Conservation (phyloP, 306 rosid species). For the Styphnolobium japonicum region DNA sequence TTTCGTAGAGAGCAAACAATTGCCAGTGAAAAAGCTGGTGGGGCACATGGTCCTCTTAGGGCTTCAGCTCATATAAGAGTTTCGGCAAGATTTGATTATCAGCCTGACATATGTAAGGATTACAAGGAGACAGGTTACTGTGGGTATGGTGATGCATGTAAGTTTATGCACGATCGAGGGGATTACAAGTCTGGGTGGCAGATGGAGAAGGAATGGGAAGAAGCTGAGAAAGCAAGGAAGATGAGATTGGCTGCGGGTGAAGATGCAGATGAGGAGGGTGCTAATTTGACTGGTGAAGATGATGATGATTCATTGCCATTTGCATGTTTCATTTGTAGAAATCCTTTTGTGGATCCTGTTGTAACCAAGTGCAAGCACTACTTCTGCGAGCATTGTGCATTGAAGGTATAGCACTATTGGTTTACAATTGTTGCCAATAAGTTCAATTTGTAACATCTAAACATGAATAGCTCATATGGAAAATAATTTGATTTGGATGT, state of each 20-base stretch:
- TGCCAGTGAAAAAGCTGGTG: constrained; percentile 85
- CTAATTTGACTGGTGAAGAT: constrained; percentile 43
- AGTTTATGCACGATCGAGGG: constrained; percentile 96
- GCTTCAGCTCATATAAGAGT: constrained; percentile 91
- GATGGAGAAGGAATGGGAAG: constrained; percentile 92
- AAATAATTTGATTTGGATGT: not conserved
- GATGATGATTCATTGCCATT: constrained; percentile 64
- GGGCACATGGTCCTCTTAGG: constrained; percentile 86
- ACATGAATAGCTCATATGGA: not conserved
- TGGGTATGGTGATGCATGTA: constrained; percentile 82
- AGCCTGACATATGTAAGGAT: constrained; percentile 89
- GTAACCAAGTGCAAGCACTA: constrained; percentile 79
- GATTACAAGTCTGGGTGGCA: constrained; percentile 95
- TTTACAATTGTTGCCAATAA: not conserved
- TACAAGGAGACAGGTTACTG: constrained; percentile 88
- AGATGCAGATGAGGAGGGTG: constrained; percentile 43
- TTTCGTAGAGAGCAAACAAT: constrained; percentile 79
- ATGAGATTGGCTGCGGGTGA: constrained; percentile 66
- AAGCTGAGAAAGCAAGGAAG: constrained; percentile 79
- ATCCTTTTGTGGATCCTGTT: constrained; percentile 84
- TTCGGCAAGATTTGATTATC: constrained; percentile 83
- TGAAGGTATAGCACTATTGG: constrained; percentile 69
- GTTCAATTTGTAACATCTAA: not conserved
- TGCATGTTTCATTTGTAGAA: constrained; percentile 77
- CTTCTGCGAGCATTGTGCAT: constrained; percentile 85